A percentile compares a stretch with the other conserved stretches of the same genome.
These are phyloP conservation scores for Trametes cubensis DNA, from an alignment of 768 basidiomycete species.

Conservation along the genomic window DNA sequence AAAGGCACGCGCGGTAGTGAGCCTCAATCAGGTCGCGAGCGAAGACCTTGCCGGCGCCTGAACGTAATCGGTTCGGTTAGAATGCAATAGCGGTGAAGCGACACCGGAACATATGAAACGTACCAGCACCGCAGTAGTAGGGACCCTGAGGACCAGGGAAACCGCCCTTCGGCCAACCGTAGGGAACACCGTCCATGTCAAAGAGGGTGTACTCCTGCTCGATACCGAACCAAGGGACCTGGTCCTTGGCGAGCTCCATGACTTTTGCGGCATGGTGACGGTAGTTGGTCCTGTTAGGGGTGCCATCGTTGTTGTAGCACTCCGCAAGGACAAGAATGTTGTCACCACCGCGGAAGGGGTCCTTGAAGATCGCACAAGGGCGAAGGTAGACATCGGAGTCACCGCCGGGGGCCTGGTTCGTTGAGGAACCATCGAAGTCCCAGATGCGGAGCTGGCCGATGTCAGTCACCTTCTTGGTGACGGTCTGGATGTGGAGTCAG, in stretches of 20 bases:
- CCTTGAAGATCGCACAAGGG: conserved; percentile 96
- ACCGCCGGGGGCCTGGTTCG: conserved; percentile 92
- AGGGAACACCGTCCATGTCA: conserved; percentile 86
- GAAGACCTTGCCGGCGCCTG: conserved; percentile 96
- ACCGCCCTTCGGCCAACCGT: conserved; percentile 98
- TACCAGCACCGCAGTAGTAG: conserved; percentile 99
- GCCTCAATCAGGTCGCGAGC: conserved; percentile 99
- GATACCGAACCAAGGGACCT: conserved; percentile 93
- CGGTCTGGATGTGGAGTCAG: conserved; percentile 58
- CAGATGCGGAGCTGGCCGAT: conserved; percentile 92
- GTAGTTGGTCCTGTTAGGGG: conserved; percentile 95
- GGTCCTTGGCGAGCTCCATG: conserved; percentile 88
- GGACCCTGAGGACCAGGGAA: conserved; percentile 99
- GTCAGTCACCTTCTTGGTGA: conserved; percentile 82
- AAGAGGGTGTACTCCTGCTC: conserved; percentile 99
- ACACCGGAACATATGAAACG: conserved; percentile 32
- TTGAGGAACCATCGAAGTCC: conserved; percentile 99
- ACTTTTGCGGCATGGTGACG: conserved; percentile 92
- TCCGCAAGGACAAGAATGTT: conserved; percentile 97
- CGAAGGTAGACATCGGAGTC: conserved; percentile 99
- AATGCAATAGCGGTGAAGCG: not conserved
- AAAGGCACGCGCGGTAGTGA: conserved; percentile 96
- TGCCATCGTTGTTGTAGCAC: conserved; percentile 98
- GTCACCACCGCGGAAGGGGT: conserved; percentile 98
- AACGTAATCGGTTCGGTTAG: conserved; percentile 17